Evolutionary conservation across 495 filamentous ascomycete genomes (phyloP).

Genomic region (Penicillium odoratum): DNA sequence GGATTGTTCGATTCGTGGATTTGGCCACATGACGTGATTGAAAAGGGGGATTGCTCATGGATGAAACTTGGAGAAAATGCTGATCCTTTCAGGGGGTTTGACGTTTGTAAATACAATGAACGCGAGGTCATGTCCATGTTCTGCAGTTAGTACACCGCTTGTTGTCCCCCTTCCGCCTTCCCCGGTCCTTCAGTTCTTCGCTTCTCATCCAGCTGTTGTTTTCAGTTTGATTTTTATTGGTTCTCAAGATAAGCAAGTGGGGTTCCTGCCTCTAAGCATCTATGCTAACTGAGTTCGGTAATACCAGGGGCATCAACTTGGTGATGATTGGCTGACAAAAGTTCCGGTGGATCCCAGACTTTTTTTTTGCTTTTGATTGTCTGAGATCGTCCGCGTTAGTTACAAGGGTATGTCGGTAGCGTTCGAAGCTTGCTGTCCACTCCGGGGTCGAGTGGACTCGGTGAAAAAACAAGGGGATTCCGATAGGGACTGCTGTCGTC

Average conservation of each 20-base stretch:
- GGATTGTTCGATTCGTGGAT: not conserved
- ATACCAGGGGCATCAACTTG: slow-evolving; percentile 10
- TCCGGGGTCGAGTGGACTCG: slow-evolving; percentile 21
- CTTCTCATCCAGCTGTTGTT: not conserved
- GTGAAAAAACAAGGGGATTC: slow-evolving; percentile 9
- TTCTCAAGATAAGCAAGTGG: slow-evolving; percentile 33
- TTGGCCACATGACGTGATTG: slow-evolving; percentile 32
- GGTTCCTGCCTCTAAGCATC: slow-evolving; percentile 11
- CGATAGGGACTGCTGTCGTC: not conserved
- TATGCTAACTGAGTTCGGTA: slow-evolving; percentile 12
- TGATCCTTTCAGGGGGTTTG: not conserved
- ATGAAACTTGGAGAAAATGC: not conserved
- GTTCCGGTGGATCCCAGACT: slow-evolving; percentile 24
- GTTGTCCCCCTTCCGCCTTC: not conserved
- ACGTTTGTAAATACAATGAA: not conserved
- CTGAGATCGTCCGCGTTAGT: slow-evolving; percentile 12
- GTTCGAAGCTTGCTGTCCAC: slow-evolving; percentile 7
- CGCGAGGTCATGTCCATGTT: not conserved
- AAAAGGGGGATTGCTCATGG: slow-evolving; percentile 29
- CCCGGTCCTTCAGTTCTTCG: not conserved
- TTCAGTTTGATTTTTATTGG: slow-evolving; percentile 17
- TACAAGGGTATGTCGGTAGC: slow-evolving; percentile 18
- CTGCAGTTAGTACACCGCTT: not conserved
- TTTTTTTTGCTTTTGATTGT: slow-evolving; percentile 1
- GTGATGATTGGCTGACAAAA: slow-evolving; percentile 15